A percentile compares a stretch with the other conserved stretches of the same genome.
These are phyloP conservation scores for Knoxia roxburghii DNA, from an alignment of 257 asterid genomes.

Conservation along the genomic window DNA sequence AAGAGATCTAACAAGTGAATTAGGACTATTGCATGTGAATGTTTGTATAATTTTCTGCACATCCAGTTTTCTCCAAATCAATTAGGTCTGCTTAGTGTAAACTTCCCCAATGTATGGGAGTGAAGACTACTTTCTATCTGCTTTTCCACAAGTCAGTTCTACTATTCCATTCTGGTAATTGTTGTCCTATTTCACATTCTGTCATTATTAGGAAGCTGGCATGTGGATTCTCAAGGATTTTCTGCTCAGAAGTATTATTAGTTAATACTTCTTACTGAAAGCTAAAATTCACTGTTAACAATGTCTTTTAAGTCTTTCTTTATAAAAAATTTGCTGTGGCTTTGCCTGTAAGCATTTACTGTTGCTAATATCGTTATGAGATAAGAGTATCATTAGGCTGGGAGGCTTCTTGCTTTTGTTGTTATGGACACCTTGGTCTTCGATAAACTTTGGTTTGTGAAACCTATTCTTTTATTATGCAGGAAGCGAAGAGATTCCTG, in stretches of 20 bases:
- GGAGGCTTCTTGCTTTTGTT: conserved; percentile 6
- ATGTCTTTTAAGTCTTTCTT: background rate
- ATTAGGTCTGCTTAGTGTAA: background rate
- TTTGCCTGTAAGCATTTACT: background rate
- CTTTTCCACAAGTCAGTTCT: background rate
- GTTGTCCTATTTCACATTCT: background rate
- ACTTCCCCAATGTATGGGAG: background rate
- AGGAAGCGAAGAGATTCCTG: conserved; percentile 86
- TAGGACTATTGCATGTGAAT: background rate
- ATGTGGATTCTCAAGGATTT: background rate
- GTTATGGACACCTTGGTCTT: conserved; percentile 4
- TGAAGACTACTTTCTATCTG: background rate
- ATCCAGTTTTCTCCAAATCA: background rate
- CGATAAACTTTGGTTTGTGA: conserved; percentile 20
- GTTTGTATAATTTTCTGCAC: background rate
- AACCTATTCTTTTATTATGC: conserved; percentile 29
- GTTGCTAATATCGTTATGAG: background rate
- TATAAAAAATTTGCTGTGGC: background rate
- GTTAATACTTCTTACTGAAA: background rate
- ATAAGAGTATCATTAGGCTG: background rate
- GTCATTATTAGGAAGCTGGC: background rate
- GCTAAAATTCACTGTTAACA: background rate
- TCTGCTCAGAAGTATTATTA: background rate
- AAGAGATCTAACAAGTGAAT: background rate
- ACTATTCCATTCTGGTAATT: background rate